Evolutionary conservation across 2,329 filamentous ascomycete genomes (phyloP), one percentile per base, ranked within the genome.

Genomic region (Aspergillus phoenicis): DNA sequence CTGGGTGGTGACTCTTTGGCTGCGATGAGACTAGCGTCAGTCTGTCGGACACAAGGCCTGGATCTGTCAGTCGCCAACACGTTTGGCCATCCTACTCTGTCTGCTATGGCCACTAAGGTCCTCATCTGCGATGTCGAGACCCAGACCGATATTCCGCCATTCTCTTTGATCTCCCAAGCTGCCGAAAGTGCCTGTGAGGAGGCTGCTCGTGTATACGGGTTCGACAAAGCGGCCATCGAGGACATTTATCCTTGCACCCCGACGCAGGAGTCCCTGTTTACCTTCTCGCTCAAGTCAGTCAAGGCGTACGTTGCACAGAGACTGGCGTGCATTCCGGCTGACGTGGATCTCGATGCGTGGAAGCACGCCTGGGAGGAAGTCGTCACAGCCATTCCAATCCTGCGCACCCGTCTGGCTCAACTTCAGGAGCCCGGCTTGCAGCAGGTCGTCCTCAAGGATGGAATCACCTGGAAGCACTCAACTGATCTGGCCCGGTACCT

Each of bases 251-350:
- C 78, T 8, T 78, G 75, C 59, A 79, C 76, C 5, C 72, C 77
- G 0, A 73, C 74, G 0, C 77, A 79, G 53, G 77, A 79, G 57
- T 81, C 78, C 1, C 69, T 82, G 1, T 70, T 82, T 33, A 79
- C 80, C 0, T 77, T 82, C 54, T 80, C 79, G 0, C 72, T 78
- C 20, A 80, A 78, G 61, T 75, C 78, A 13, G 68, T 71, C 6
- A 76, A 77, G 24, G 75, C 79, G 2, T 83, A 83, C 54, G 73
- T 81, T 38, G 79, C 79, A 6, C 80, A 81, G 60, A 74, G 78
- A 61, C 66, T 81, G 0, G 69, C 78, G 3, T 66, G 64, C 4
- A 75, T 83, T 7, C 73, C 76, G 0, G 52, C 61, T 0, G 55
- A 73, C n/a, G 67, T 81, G 5, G 68, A 74, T 13, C 26, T 79